Conservation (phyloP, 768 basidiomycete genomes). For the Pulveroboletus ravenelii region DNA sequence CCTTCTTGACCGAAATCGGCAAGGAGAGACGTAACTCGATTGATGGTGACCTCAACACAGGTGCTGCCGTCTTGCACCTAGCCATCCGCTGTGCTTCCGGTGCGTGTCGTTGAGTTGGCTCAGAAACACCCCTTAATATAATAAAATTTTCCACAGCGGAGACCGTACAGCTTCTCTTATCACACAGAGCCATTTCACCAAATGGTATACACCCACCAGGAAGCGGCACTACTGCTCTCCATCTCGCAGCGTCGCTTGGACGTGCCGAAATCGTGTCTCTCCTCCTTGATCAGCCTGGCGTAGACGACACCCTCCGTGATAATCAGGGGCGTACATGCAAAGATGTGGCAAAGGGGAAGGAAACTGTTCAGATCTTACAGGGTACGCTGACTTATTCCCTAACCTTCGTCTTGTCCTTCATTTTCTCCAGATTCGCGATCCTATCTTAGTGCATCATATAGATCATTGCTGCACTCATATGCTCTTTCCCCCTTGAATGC, state of each 20-base stretch:
- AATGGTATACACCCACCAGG: slow-evolving; percentile 71
- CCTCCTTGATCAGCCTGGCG: slow-evolving; percentile 71
- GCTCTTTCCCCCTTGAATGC: slow-evolving; percentile 51
- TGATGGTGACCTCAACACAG: slow-evolving; percentile 54
- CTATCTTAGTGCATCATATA: slow-evolving; percentile 69
- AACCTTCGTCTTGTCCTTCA: slow-evolving; percentile 4
- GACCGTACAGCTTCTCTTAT: slow-evolving; percentile 63
- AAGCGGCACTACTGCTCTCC: slow-evolving; percentile 68
- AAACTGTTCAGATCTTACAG: slow-evolving; percentile 61
- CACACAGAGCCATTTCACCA: slow-evolving; percentile 72
- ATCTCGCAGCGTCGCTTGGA: slow-evolving; percentile 69
- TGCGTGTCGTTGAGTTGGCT: slow-evolving; percentile 33
- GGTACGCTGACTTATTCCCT: slow-evolving; percentile 37
- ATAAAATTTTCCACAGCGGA: slow-evolving; percentile 40
- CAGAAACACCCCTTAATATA: not conserved
- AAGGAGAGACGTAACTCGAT: slow-evolving; percentile 53
- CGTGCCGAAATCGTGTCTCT: slow-evolving; percentile 68
- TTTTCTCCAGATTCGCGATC: slow-evolving; percentile 63
- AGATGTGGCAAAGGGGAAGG: slow-evolving; percentile 70
- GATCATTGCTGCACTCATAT: slow-evolving; percentile 68
- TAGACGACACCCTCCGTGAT: slow-evolving; percentile 77
- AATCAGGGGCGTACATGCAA: slow-evolving; percentile 58
- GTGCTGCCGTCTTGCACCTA: slow-evolving; percentile 73
- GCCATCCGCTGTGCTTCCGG: slow-evolving; percentile 79
- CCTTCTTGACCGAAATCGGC: slow-evolving; percentile 71